Percentiles rank a stretch among this genome's conserved stretches.
Conservation (phyloP, 2,329 filamentous ascomycete species). For the Fusarium floridanum region DNA sequence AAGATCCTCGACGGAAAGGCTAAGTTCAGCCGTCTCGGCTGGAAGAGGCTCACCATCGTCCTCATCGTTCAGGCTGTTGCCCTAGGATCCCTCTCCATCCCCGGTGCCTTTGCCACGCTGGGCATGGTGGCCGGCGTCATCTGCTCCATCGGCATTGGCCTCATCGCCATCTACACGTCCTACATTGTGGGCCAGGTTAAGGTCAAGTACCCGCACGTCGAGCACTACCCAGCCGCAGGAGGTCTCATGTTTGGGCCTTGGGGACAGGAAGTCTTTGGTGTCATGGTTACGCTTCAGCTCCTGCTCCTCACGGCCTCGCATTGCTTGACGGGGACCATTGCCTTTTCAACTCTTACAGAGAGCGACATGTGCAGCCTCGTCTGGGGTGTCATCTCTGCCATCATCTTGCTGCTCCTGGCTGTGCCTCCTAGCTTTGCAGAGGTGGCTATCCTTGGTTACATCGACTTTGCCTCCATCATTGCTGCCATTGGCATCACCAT, state of each 20-base stretch:
- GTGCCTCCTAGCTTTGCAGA: conserved; percentile 57
- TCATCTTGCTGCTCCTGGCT: conserved; percentile 55
- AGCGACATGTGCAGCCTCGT: conserved; percentile 59
- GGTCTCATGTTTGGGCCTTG: conserved; percentile 68
- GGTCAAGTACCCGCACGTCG: conserved; percentile 63
- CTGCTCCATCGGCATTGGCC: conserved; percentile 50
- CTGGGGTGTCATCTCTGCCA: conserved; percentile 55
- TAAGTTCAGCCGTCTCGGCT: conserved; percentile 42
- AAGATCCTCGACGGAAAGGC: conserved; percentile 42
- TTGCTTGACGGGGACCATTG: conserved; percentile 74
- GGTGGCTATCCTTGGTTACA: conserved; percentile 43
- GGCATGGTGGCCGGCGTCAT: conserved; percentile 54
- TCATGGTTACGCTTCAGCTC: conserved; percentile 70
- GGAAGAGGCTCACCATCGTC: conserved; percentile 44
- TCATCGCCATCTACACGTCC: conserved; percentile 57
- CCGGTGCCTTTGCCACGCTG: conserved; percentile 41
- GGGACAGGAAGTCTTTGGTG: conserved; percentile 69
- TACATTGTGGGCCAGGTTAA: conserved; percentile 58
- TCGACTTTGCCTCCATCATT: conserved; percentile 50
- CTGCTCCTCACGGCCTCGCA: conserved; percentile 77
- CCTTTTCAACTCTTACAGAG: conserved; percentile 71
- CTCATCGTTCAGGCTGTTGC: conserved; percentile 44
- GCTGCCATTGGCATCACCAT: conserved; percentile 73
- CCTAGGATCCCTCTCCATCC: conserved; percentile 43
- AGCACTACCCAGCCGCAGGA: conserved; percentile 74